These are phyloP conservation scores for Microbotryomycetes sp. DNA, from an alignment of 1,284 basidiomycete genomes.

Conservation along the genomic window DNA sequence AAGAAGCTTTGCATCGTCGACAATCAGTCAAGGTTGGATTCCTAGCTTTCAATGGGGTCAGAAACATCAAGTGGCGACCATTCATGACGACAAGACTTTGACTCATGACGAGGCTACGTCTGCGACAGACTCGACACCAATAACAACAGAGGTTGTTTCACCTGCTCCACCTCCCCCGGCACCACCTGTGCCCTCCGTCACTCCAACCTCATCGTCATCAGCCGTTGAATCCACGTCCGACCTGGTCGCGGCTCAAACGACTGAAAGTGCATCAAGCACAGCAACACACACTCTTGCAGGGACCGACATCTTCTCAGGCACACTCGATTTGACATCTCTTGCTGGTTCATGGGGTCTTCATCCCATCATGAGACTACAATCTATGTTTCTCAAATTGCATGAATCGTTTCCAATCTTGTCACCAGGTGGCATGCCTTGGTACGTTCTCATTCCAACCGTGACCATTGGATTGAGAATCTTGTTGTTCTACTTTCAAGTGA, in stretches of 20 bases:
- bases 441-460: slow-evolving; percentile 57
- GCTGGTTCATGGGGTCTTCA: slow-evolving; percentile 28
- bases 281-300: slow-evolving; percentile 3
- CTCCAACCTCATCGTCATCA: not conserved
- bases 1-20: too few species aligned
- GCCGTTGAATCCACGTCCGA: not conserved
- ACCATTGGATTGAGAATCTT: slow-evolving; percentile 62
- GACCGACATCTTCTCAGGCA: slow-evolving; percentile 18
- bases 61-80: not conserved
- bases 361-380: slow-evolving; percentile 33
- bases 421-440: slow-evolving; percentile 41
- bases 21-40: slow-evolving; percentile 3
- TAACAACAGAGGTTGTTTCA: slow-evolving; percentile 1
- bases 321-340: slow-evolving; percentile 30
- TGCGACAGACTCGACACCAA: not conserved
- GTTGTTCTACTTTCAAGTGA: slow-evolving; percentile 64
- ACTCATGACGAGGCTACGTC: not conserved
- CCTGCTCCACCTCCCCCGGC: slow-evolving; percentile 7
- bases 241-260: not conserved
- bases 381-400: slow-evolving; percentile 33
- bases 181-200: not conserved
- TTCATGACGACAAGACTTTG: not conserved
- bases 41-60: slow-evolving; percentile 2
- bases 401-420: slow-evolving; percentile 27
- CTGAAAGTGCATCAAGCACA: not conserved